Evolutionary conservation across 148 eudicot species (phyloP), one percentile per base, ranked within the genome.

Genomic region (Beta vulgaris): DNA sequence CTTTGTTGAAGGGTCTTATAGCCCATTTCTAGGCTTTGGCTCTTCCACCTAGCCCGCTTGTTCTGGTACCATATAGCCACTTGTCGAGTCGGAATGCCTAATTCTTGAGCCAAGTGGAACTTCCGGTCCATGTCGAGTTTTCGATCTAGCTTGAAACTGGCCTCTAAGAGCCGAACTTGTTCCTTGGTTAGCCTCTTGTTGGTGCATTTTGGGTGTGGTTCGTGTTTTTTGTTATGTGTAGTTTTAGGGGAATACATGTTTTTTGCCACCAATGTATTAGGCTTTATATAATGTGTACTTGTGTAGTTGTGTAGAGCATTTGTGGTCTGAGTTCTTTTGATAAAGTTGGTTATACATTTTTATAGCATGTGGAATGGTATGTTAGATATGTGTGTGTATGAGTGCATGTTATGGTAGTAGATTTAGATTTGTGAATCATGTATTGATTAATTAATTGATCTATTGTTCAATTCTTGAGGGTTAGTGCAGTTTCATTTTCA

Each of bases 21-120:
- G 62, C 65, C 71, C 21, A 49, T 26, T 32, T 77, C 80, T 10
- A 77, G 60, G 32, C 71, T 26, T 48, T 77, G 75, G 64, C 49
- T 63, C 71, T 82, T 86, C 80, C 84, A 84, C 43, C 84, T 62
- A 19, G 86, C 86, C 6, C 87, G 79, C 82, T 80, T 86, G 76
- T 84, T 86, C 23, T 84, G 86, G 55, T 83, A 86, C 89, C 89
- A 86, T 28, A 81, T 66, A 3, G 89, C 82, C 6, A 86, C 73
- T 67, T 86, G 81, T 40, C 84, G 73, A 0, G 82, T 59, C 23
- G 86, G 83, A 11, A 86, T 37, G 26, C 85, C 82, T 16, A 84
- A 78, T 48, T 86, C 71, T 49, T 79, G 74, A 0, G 85, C 82
- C 0, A 86, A 75, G 23, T 79, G 85, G 37, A 69, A 36, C 61